Conservation (phyloP, 2,329 filamentous ascomycete species). For the Fusarium neocosmosporiellum region DNA sequence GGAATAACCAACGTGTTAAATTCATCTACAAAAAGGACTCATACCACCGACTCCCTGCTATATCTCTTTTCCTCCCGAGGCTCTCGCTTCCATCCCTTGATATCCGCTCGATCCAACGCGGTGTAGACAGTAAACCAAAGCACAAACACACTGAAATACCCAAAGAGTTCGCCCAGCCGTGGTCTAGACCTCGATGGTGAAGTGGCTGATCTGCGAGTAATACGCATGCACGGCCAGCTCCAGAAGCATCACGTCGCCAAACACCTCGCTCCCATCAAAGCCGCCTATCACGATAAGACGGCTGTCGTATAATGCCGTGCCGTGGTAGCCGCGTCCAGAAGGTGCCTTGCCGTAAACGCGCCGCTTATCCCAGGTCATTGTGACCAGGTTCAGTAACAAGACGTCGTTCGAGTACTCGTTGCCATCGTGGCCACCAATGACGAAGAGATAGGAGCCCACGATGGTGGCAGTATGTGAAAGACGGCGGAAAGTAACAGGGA, state of each 20-base stretch:
- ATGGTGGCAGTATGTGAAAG: slow-evolving; percentile 77
- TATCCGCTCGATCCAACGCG: slow-evolving; percentile 10
- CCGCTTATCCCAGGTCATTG: slow-evolving; percentile 78
- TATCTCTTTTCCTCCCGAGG: slow-evolving; percentile 23
- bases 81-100: slow-evolving; percentile 19
- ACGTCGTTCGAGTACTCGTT: slow-evolving; percentile 77
- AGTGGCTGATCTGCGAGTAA: slow-evolving; percentile 79
- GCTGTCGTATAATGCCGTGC: slow-evolving; percentile 73
- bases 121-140: slow-evolving; percentile 15
- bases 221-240: slow-evolving; percentile 78
- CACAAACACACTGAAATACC: slow-evolving; percentile 24
- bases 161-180: slow-evolving; percentile 1
- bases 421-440: slow-evolving; percentile 77
- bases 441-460: slow-evolving; percentile 76
- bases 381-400: slow-evolving; percentile 75
- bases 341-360: slow-evolving; percentile 73
- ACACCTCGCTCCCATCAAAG: slow-evolving; percentile 75
- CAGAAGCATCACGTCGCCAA: slow-evolving; percentile 74
- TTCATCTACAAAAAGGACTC: slow-evolving; percentile 34
- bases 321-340: slow-evolving; percentile 74
- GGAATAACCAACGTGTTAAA: slow-evolving; percentile 29
- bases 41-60: slow-evolving; percentile 37
- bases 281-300: slow-evolving; percentile 73
- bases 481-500: slow-evolving; percentile 71
- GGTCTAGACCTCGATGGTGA: slow-evolving; percentile 71